Base-by-base conservation (phyloP, 257 asterid species). In the Fraxinus quadrangulata region DNA sequence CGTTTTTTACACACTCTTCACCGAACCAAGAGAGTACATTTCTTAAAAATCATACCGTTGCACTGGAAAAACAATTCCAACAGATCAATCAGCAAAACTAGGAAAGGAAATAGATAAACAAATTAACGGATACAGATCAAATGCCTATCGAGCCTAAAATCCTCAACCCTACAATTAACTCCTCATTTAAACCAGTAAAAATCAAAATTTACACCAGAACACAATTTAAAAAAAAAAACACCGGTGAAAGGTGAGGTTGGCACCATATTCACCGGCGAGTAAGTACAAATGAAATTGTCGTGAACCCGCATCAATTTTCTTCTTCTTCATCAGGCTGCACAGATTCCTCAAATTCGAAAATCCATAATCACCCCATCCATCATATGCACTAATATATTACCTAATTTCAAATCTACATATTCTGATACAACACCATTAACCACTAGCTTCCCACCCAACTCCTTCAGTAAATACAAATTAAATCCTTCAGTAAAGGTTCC, bases 261-360 rank as follows among this genome's bases (percentile, higher is more conserved):
- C 40, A 71, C 88, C 92, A 77, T 79, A 61, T 59, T 83, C 82
- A 14, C 74, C 87, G 21, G 96, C 91, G 67, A 89, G 91, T 74
- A 36, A 9, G 39, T 36, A 36, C 39, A 36, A 36, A 0, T 36
- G 39, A 36, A 36, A 36, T 36, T 40, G 47, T 10, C 3, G 2
- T 40, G 47, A 10, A 40, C 61, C 59, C 8, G 7, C 65, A 17
- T 72, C 75, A 79, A 47, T 80, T 75, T 26, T 70, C 84, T 34
- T 67, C 72, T 2, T 40, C 59, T 23, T 16, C 13, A 28, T 67
- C 78, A 6, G 81, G 78, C 56, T 7, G 81, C 26, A 72, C 76
- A 51, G 81, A 81, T 40, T 75, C 79, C 79, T 83, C 79, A 37
- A 83, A 83, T 26, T 83, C 86, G n/a, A 8, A 81, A 24, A 76